Evolutionary conservation across 2,329 filamentous ascomycete species (phyloP).

Genomic region (Xylaria sp.): DNA sequence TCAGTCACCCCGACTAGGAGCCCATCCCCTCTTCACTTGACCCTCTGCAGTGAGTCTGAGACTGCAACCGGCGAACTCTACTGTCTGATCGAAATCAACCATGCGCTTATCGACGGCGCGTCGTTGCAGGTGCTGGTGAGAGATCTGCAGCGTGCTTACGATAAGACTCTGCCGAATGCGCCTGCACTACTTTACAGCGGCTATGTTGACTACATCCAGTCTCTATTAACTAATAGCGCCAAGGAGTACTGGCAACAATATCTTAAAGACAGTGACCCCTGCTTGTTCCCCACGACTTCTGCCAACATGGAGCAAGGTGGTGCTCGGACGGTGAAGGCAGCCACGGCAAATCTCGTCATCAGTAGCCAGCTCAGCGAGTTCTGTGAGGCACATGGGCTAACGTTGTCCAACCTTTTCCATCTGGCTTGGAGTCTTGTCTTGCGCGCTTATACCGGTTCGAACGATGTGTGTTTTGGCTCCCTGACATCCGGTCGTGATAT

Average conservation of each 20-base stretch:
- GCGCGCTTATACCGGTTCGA: background rate
- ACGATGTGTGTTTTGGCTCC: conserved; percentile 7
- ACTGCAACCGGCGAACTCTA: background rate
- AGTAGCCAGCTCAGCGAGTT: background rate
- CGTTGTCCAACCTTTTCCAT: conserved; percentile 4
- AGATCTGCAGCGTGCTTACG: background rate
- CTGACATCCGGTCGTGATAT: conserved; percentile 11
- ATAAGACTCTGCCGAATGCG: background rate
- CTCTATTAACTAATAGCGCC: background rate
- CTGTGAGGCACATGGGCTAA: background rate
- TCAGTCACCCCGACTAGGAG: background rate
- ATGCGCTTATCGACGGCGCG: background rate
- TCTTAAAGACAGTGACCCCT: background rate
- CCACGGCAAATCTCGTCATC: background rate
- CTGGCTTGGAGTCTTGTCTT: conserved; percentile 16
- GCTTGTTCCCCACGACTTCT: background rate
- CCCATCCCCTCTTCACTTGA: background rate
- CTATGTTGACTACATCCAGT: background rate
- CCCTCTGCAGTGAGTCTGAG: background rate
- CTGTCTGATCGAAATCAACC: background rate
- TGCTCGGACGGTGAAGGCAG: background rate
- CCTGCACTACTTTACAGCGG: background rate
- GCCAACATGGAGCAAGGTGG: background rate
- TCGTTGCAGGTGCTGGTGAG: background rate
- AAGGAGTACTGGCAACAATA: background rate